These are phyloP conservation scores for Lipomyces yamadae DNA, from an alignment of 805 yeast genomes.

Conservation along the genomic window DNA sequence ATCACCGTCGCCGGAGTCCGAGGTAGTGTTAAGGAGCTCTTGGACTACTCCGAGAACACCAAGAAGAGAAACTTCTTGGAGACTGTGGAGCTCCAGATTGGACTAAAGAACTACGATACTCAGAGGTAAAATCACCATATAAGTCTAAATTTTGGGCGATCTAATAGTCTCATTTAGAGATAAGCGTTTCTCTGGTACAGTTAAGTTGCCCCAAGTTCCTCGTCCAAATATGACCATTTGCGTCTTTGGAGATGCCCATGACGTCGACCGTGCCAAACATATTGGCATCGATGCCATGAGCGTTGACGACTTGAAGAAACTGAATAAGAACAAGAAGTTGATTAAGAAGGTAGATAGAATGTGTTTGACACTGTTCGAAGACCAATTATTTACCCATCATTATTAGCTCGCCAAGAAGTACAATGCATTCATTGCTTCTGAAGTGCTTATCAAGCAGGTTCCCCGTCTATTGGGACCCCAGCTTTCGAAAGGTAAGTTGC, in stretches of 20 bases:
- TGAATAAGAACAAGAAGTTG: conserved; percentile 99
- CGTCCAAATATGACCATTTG: conserved; percentile 99
- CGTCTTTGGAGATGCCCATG: conserved; percentile 99
- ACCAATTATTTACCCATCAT: background rate
- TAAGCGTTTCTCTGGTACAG: conserved; percentile 99
- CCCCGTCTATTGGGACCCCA: conserved; percentile 99
- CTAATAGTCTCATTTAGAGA: conserved; percentile 55
- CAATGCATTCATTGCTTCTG: conserved; percentile 99
- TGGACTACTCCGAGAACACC: conserved; percentile 80
- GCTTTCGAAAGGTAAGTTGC: conserved; percentile 72
- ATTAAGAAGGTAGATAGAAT: conserved; percentile 67
- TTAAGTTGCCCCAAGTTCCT: conserved; percentile 98
- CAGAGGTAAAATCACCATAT: conserved; percentile 61
- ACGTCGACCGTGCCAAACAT: conserved; percentile 99
- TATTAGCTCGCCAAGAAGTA: conserved; percentile 92
- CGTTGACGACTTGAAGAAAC: conserved; percentile 99
- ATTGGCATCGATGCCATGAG: conserved; percentile 99
- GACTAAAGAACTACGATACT: conserved; percentile 99
- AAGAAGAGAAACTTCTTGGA: conserved; percentile 99
- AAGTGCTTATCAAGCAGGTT: conserved; percentile 98
- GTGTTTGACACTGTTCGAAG: conserved; percentile 37
- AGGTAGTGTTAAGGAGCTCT: conserved; percentile 91
- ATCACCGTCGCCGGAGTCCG: conserved; percentile 91
- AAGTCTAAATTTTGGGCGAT: background rate
- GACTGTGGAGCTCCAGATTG: conserved; percentile 99